These are phyloP conservation scores for Sarocladiaceae sp. DNA, from an alignment of 2,329 filamentous ascomycete genomes.

Conservation along the genomic window DNA sequence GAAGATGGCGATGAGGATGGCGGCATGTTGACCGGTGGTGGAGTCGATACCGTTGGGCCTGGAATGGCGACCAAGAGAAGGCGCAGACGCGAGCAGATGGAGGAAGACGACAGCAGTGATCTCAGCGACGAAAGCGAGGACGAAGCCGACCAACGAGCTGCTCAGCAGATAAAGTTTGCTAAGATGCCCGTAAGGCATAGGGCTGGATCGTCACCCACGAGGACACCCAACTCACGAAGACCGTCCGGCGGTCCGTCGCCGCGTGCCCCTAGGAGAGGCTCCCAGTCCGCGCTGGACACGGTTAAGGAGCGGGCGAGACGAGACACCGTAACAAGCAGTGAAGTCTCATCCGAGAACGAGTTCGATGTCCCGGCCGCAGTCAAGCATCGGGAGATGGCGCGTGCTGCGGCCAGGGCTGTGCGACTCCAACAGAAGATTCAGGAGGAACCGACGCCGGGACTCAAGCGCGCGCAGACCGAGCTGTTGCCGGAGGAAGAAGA, in stretches of 20 bases:
- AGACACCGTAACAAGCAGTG: slow-evolving; percentile 77
- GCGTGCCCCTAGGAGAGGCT: slow-evolving; percentile 55
- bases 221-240: slow-evolving; percentile 51
- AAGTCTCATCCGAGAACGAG: slow-evolving; percentile 80
- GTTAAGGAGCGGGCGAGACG: slow-evolving; percentile 65
- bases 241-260: slow-evolving; percentile 43
- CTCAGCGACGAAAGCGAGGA: slow-evolving; percentile 82
- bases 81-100: slow-evolving; percentile 66
- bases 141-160: slow-evolving; percentile 68
- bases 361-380: slow-evolving; percentile 64
- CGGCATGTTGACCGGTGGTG: slow-evolving; percentile 65
- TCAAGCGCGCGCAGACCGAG: slow-evolving; percentile 43
- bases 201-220: slow-evolving; percentile 83
- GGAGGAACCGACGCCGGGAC: slow-evolving; percentile 31
- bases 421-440: slow-evolving; percentile 34
- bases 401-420: slow-evolving; percentile 44
- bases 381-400: slow-evolving; percentile 56
- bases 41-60: slow-evolving; percentile 64
- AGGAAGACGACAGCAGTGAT: slow-evolving; percentile 83
- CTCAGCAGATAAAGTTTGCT: slow-evolving; percentile 89
- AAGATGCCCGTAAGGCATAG: slow-evolving; percentile 89
- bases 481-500: slow-evolving; percentile 55
- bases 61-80: slow-evolving; percentile 64
- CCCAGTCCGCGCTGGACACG: slow-evolving; percentile 65
- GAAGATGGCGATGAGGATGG: slow-evolving; percentile 71